These are phyloP conservation scores for Eutrema japonicum DNA, from an alignment of 345 rosid species.

Conservation along the genomic window DNA sequence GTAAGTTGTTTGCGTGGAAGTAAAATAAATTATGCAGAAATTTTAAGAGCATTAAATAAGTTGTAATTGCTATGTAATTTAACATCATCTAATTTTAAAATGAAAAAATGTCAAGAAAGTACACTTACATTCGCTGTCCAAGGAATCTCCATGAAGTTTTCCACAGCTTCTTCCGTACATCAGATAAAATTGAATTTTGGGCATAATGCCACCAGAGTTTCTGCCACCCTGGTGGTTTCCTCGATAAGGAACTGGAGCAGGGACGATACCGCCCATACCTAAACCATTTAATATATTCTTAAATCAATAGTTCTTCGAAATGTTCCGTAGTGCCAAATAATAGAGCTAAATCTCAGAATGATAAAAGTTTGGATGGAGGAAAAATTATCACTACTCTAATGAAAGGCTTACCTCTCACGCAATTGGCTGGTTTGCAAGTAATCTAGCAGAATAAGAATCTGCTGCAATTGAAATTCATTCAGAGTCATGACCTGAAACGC, in stretches of 20 bases:
- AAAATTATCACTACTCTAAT: constrained; percentile 1
- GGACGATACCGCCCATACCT: constrained; percentile 98
- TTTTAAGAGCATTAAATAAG: neutral
- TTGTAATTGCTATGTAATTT: neutral
- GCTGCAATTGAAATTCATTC: constrained; percentile 77
- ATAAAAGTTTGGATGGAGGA: constrained; percentile 9
- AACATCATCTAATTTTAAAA: constrained; percentile 33
- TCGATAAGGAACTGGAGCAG: constrained; percentile 54
- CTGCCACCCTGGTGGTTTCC: constrained; percentile 76
- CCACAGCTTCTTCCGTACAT: constrained; percentile 71
- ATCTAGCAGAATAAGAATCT: constrained; percentile 69
- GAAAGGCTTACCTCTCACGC: constrained; percentile 75
- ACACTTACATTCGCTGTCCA: constrained; percentile 75
- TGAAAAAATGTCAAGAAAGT: constrained; percentile 19
- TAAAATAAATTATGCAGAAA: constrained; percentile 14
- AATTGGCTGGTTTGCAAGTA: constrained; percentile 67
- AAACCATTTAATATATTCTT: constrained; percentile 26
- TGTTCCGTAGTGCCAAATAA: neutral
- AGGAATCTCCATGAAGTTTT: constrained; percentile 89
- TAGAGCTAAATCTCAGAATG: constrained; percentile 18
- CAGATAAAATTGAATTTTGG: constrained; percentile 72
- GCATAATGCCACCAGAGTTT: constrained; percentile 91
- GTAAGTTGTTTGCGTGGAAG: constrained; percentile 2
- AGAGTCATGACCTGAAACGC: constrained; percentile 58
- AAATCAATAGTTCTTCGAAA: constrained; percentile 6